phyloP scores from a whole-genome alignment of 495 filamentous ascomycete genomes.

The Aspergillus incahuasiensis region DNA sequence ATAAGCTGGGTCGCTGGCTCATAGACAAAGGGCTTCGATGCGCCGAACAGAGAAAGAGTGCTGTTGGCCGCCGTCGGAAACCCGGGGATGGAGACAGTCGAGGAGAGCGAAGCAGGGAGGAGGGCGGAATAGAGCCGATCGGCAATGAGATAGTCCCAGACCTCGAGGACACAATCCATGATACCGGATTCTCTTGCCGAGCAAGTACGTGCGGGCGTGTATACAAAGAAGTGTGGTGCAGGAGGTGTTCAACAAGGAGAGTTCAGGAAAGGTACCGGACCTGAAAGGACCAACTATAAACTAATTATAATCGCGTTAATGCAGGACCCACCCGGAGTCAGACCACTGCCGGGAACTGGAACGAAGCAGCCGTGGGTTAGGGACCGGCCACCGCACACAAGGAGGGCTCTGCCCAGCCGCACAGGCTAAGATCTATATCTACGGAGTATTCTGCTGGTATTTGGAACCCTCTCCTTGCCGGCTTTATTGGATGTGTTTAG shows the following conservation, averaged over 20 bases:
- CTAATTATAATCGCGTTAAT: conserved; percentile 11
- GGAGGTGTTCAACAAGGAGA: not conserved
- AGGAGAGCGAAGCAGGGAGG: conserved; percentile 57
- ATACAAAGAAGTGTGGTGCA: not conserved
- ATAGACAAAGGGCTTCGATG: conserved; percentile 53
- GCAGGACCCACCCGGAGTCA: too few species aligned
- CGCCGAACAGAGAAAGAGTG: conserved; percentile 39
- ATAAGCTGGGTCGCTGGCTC: conserved; percentile 70
- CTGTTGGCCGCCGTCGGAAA: conserved; percentile 38
- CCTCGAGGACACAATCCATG: conserved; percentile 91
- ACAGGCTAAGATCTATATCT: too few species aligned
- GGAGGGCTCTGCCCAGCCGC: too few species aligned
- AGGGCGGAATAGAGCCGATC: conserved; percentile 73
- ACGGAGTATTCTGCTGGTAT: too few species aligned
- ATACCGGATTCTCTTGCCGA: conserved; percentile 3
- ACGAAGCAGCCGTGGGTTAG: not conserved
- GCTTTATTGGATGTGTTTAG: too few species aligned
- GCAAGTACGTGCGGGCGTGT: too few species aligned
- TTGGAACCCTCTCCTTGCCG: too few species aligned
- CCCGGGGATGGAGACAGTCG: conserved; percentile 40
- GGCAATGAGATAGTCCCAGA: conserved; percentile 77
- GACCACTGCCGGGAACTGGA: not conserved
- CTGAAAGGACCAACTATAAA: not conserved
- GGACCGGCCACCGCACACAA: too few species aligned
- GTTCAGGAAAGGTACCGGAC: not conserved